Percentiles rank a stretch among this genome's conserved stretches.
Conservation (phyloP, 163 green algal species). For the Scenedesmus sp. region DNA sequence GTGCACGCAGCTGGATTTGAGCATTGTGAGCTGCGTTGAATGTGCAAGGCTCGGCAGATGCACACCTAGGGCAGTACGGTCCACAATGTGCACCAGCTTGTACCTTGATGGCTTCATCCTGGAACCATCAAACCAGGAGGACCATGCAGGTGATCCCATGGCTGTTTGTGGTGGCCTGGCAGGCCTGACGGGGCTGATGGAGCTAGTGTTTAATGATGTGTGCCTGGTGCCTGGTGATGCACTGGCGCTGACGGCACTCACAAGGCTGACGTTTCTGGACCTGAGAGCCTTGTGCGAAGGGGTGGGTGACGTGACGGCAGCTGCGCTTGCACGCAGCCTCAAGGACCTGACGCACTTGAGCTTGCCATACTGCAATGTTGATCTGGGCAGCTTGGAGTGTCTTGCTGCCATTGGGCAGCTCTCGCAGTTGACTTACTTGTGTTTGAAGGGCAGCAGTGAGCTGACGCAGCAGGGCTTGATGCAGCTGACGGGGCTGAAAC, state of each 20-base stretch:
- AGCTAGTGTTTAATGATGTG: too few relatives aligned
- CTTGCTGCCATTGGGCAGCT: neutral
- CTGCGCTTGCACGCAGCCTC: neutral
- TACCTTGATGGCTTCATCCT: too few relatives aligned
- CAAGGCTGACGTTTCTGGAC: neutral
- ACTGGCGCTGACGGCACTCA: neutral
- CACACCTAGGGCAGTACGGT: too few relatives aligned
- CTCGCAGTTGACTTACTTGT: neutral
- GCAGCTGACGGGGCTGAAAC: neutral
- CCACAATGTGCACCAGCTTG: too few relatives aligned
- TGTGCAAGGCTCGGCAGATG: too few relatives aligned
- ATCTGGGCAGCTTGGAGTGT: neutral
- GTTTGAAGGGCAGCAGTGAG: too few relatives aligned
- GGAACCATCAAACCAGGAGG: too few relatives aligned
- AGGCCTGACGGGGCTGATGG: too few relatives aligned
- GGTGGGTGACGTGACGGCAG: neutral
- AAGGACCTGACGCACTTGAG: neutral
- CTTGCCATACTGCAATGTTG: neutral
- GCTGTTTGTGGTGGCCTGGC: too few relatives aligned
- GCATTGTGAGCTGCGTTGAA: too few relatives aligned
- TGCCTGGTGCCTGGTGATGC: too few relatives aligned
- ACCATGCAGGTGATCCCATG: too few relatives aligned
- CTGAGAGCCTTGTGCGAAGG: neutral
- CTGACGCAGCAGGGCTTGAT: neutral
- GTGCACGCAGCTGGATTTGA: neutral